A percentile compares a stretch with the other conserved stretches of the same genome.
Evolutionary conservation across 768 basidiomycete genomes (phyloP).

Genomic region (Hypsizygus marmoreus): DNA sequence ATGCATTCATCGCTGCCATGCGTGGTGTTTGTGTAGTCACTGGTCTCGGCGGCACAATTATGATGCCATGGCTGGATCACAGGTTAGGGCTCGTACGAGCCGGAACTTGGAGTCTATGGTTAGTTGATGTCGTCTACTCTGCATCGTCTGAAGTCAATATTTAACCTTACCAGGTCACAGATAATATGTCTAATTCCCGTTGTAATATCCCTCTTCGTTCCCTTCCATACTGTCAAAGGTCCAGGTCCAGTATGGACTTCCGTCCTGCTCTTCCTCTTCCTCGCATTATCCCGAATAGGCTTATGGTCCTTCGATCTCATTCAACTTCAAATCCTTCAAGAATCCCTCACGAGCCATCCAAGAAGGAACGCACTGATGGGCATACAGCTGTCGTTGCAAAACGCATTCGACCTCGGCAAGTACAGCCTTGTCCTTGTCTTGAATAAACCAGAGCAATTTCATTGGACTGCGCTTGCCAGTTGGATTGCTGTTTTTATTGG

Average conservation of each 20-base stretch:
- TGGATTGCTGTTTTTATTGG: too few species aligned
- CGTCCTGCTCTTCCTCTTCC: conserved; percentile 48
- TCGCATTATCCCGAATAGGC: conserved; percentile 48
- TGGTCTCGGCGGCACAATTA: conserved; percentile 47
- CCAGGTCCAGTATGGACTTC: conserved; percentile 32
- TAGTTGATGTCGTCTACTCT: conserved; percentile 1
- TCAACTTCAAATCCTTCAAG: conserved; percentile 51
- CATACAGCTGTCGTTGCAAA: conserved; percentile 41
- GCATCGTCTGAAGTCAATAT: neutral
- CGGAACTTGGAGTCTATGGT: conserved; percentile 55
- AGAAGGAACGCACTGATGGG: conserved; percentile 42
- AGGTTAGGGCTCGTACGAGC: conserved; percentile 47
- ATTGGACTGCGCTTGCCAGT: too few species aligned
- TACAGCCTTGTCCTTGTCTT: conserved; percentile 12
- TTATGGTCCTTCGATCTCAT: conserved; percentile 56
- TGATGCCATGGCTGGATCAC: conserved; percentile 42
- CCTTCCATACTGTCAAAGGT: conserved; percentile 19
- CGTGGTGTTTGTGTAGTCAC: conserved; percentile 45
- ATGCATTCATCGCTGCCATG: conserved; percentile 53
- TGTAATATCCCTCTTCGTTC: conserved; percentile 37
- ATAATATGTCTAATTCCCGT: conserved; percentile 47
- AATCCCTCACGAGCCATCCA: conserved; percentile 43
- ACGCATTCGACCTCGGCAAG: conserved; percentile 28
- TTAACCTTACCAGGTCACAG: conserved; percentile 44
- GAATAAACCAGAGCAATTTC: conserved; percentile 15